A percentile compares a stretch with the other conserved stretches of the same genome.
phyloP scores from a whole-genome alignment of 345 rosid genomes.

The Brassica cretica region DNA sequence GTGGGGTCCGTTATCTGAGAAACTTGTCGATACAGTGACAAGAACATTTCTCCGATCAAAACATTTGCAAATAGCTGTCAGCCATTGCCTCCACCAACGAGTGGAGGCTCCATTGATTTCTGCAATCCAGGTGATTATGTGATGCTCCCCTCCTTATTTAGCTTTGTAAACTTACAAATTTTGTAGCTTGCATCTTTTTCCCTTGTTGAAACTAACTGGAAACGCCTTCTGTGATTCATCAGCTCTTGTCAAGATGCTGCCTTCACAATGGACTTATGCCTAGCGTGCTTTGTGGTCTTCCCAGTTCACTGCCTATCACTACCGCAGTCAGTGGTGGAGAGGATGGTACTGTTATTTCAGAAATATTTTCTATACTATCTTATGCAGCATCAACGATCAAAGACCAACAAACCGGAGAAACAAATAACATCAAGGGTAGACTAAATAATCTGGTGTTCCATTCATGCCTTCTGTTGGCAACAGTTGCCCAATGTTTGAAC shows the following conservation, averaged over 20 bases:
- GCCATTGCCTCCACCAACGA: conserved; percentile 80
- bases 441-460: conserved; percentile 61
- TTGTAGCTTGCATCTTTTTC: conserved; percentile 10
- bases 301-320: conserved; percentile 78
- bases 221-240: conserved; percentile 41
- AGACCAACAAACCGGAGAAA: conserved; percentile 62
- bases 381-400: conserved; percentile 56
- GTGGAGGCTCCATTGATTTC: conserved; percentile 63
- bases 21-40: conserved; percentile 66
- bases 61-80: conserved; percentile 72
- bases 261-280: conserved; percentile 74
- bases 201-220: conserved; percentile 24
- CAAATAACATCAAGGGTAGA: conserved; percentile 55
- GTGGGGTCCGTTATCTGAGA: conserved; percentile 59
- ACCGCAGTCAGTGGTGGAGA: conserved; percentile 92
- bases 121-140: conserved; percentile 64
- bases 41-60: conserved; percentile 78
- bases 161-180: conserved; percentile 3
- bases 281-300: conserved; percentile 82
- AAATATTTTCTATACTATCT: conserved; percentile 71
- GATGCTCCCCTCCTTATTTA: conserved; percentile 16
- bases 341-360: conserved; percentile 86
- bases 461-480: conserved; percentile 70
- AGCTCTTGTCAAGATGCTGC: conserved; percentile 91
- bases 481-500: conserved; percentile 82